phyloP scores from a whole-genome alignment of 2,329 filamentous ascomycete genomes.

The Xylariales sp. region DNA sequence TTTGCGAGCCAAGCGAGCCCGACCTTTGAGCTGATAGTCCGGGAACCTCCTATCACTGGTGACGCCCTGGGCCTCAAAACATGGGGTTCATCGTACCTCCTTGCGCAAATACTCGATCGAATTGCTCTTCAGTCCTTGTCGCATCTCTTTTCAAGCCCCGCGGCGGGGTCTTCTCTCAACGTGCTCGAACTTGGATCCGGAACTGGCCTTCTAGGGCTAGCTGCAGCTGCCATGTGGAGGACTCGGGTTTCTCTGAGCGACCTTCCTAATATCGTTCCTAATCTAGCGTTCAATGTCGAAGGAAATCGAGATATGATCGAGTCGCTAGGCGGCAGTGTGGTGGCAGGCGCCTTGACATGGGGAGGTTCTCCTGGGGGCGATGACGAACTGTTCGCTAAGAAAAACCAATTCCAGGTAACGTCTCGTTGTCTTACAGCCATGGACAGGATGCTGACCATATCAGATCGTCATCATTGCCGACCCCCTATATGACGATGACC shows the following conservation, averaged over 20 bases:
- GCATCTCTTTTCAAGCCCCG: constrained; percentile 35
- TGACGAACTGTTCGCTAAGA: constrained; percentile 36
- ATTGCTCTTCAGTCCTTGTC: constrained; percentile 41
- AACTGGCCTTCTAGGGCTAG: constrained; percentile 84
- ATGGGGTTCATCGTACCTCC: constrained; percentile 85
- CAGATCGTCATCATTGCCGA: constrained; percentile 76
- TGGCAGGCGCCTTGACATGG: constrained; percentile 72
- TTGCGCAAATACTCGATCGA: constrained; percentile 65
- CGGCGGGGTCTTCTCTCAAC: constrained; percentile 19
- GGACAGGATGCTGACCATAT: constrained; percentile 9
- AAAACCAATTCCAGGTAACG: constrained; percentile 48
- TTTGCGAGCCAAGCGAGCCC: constrained; percentile 34
- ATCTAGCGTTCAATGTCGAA: constrained; percentile 69
- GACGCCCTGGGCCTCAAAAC: constrained; percentile 92
- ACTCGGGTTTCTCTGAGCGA: constrained; percentile 73
- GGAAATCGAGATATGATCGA: constrained; percentile 57
- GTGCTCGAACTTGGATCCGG: constrained; percentile 82
- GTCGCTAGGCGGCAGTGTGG: constrained; percentile 49
- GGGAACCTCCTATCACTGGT: constrained; percentile 82
- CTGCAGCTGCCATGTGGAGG: constrained; percentile 69
- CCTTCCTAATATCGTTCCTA: constrained; percentile 75
- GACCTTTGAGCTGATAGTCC: constrained; percentile 62
- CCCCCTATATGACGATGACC: constrained; percentile 78
- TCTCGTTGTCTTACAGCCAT: constrained; percentile 8
- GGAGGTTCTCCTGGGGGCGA: constrained; percentile 43